Evolutionary conservation across 768 basidiomycete genomes (phyloP), one percentile per base, ranked within the genome.

Genomic region (Russula sp.): DNA sequence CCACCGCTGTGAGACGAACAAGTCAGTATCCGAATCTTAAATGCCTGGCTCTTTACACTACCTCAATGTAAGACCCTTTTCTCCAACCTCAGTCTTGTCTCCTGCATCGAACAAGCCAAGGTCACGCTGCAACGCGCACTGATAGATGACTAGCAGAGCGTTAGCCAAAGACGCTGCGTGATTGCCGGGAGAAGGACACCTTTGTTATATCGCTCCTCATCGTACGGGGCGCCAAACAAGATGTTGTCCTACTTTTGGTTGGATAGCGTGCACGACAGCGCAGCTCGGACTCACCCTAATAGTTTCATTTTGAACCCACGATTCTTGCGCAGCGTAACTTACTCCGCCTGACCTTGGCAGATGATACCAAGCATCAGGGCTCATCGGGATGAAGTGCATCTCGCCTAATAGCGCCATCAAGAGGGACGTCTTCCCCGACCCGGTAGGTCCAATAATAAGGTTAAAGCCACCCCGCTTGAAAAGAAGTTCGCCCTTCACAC

Each of bases 291-390:
- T 51, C 53, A 84, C 86, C 71, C 75, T 78, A 57, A 91, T 88
- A 0, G 88, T 90, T 62, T 87, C 88, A 66, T 91, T 92, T 71
- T 86, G 82, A 2, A 92, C 85, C 90, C 90, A 95, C 4, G 88
- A 84, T 70, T 92, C 89, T 71, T 95, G 91, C 3, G 87, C 86
- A 6, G 87, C 87, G 70, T 89, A 92, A 2, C 89, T 85, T 44
- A 94, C 80, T 6, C 91, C 89, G 1, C 79, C 79, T 4, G 75
- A 75, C 3, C 89, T 77, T 31, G 91, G 90, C 6, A 93, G 80
- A 65, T 82, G 84, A 72, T 80, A 88, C 80, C 82, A 87, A 0
- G 88, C 84, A 48, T 81, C 79, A 1, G 80, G 76, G 9, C 74
- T 71, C 8, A 75, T 75, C 2, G 79, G 81, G 10, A 79, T 72